Conservation (phyloP, 2,329 filamentous ascomycete genomes). For the Fusarium abutilonis region DNA sequence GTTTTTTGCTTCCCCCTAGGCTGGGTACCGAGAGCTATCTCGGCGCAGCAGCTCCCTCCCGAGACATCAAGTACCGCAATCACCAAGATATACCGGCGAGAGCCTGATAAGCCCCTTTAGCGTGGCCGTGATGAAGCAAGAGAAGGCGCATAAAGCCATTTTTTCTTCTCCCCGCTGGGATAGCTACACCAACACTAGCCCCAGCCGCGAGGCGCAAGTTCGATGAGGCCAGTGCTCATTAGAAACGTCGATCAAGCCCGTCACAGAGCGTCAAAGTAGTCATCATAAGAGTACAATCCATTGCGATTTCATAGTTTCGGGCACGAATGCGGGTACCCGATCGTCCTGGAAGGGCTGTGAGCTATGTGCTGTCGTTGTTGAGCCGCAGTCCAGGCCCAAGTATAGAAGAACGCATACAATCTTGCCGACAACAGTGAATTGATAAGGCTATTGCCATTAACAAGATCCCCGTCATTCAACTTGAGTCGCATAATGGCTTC, state of each 20-base stretch:
- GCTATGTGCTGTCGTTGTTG: conserved; percentile 2
- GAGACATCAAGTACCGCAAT: not conserved
- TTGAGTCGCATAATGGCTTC: conserved; percentile 5
- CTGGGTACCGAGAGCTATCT: not conserved
- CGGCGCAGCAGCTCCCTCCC: not conserved
- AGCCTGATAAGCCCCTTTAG: not conserved
- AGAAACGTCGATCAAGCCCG: not conserved
- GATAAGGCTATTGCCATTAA: not conserved
- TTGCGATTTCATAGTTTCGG: not conserved
- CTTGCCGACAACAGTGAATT: not conserved
- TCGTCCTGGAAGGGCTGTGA: not conserved
- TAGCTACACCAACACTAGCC: not conserved
- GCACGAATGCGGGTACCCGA: conserved; percentile 24
- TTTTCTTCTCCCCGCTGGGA: not conserved
- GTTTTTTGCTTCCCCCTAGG: not conserved
- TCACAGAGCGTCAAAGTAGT: not conserved
- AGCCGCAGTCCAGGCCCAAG: conserved; percentile 19
- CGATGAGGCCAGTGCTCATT: not conserved
- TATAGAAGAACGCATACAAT: conserved; percentile 20
- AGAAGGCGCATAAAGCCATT: not conserved
- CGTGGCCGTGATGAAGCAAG: not conserved
- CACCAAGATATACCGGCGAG: not conserved
- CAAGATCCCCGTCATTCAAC: not conserved
- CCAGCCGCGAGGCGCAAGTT: conserved; percentile 6
- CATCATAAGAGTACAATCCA: not conserved